Conservation (phyloP, 176 grass and related monocot genomes). For the Triticum urartu region DNA sequence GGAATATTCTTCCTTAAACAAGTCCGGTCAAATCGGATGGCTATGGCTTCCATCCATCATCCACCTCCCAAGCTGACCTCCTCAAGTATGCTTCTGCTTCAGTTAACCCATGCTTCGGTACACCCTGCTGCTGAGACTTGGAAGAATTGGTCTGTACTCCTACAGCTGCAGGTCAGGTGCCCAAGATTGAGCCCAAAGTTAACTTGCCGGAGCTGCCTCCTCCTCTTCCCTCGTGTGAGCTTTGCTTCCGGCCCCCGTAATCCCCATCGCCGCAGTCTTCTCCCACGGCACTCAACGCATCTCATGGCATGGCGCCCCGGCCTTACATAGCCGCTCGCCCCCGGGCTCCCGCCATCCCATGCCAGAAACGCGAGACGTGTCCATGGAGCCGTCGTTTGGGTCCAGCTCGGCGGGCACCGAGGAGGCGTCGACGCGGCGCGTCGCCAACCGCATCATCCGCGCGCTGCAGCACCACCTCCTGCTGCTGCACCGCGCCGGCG, state of each 20-base stretch:
- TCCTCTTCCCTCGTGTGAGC: neutral
- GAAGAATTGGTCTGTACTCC: neutral
- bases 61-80: too few species aligned
- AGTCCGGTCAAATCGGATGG: too few species aligned
- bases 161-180: neutral
- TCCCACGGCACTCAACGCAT: slow-evolving; percentile 52
- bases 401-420: neutral
- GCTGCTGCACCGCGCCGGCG: slow-evolving; percentile 59
- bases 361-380: neutral
- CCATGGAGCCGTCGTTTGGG: slow-evolving; percentile 29
- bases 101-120: too few species aligned
- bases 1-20: too few species aligned
- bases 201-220: slow-evolving; percentile 15
- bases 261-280: slow-evolving; percentile 14
- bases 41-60: too few species aligned
- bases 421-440: slow-evolving; percentile 41
- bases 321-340: slow-evolving; percentile 22
- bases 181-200: slow-evolving; percentile 13
- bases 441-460: slow-evolving; percentile 64
- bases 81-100: too few species aligned
- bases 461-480: slow-evolving; percentile 69
- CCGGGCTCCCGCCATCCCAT: neutral
- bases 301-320: neutral
- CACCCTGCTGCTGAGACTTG: neutral
- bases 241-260: slow-evolving; percentile 45